Base-by-base conservation (phyloP, 352 stramenopile species). In the Phytophthora pluvialis region DNA sequence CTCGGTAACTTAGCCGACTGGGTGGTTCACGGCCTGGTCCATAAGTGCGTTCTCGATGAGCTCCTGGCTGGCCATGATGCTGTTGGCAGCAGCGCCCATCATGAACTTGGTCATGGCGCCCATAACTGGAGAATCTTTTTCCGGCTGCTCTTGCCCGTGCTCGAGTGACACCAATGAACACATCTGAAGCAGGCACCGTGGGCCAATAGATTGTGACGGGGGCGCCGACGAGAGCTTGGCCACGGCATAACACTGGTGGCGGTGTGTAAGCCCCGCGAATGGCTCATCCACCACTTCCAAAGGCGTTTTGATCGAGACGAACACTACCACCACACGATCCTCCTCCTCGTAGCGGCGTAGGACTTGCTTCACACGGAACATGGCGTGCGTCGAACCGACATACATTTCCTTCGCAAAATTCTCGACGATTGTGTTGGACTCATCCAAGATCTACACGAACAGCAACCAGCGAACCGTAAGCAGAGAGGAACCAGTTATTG, bases 151-250 rank as follows among this genome's bases (percentile, higher is more conserved):
- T 51, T 70, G 60, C 21, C 66, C 66, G 13, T 72, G 64, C 39
- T 74, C 66, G 9, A 74, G 66, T 11, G 66, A 74, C 43, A 74
- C 66, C 11, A 77, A 48, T 16, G 73, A 72, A 48, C 77, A 84
- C 54, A 73, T 80, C 57, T 89, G 80, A 21, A 91, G 68, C 38
- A 90, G 60, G 35, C 76, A 73, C 33, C 67, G 67, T 6, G 52
- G 36, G 35, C 71, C 69, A 44, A 63, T 29, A 15, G 72, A 67
- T 39, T 72, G 52, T 48, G 64, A 71, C 7, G 46, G 25, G 29
- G 61, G 44, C 0, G 67, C 52, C 1, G 61, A 67, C 16, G 66
- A 67, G 12, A 62, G 66, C 53, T 70, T 78, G 43, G 47, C 64
- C 10, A 78, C 70, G 9, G 64, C 66, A 55, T 78, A 78, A 33